Conservation (phyloP, 2,329 filamentous ascomycete genomes). For the Cercospora citrullina region DNA sequence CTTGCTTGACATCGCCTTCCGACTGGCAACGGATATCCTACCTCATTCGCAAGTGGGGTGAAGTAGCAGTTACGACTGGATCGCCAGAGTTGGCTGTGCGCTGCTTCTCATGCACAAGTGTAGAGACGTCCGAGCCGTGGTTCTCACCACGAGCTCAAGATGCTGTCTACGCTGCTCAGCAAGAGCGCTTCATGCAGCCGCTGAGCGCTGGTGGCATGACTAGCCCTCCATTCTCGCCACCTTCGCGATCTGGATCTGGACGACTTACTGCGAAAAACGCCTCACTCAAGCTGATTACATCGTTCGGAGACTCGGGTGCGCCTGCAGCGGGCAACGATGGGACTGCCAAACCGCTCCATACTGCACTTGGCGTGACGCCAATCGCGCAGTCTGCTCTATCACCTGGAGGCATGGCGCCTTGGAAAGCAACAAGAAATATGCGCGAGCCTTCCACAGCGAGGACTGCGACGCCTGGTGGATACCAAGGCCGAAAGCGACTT, state of each 20-base stretch:
- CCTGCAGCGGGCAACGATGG: constrained; percentile 49
- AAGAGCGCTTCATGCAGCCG: constrained; percentile 40
- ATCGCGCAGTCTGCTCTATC: constrained; percentile 70
- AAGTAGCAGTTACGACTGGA: constrained; percentile 81
- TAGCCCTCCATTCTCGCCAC: constrained; percentile 73
- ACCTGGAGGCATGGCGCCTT: constrained; percentile 57
- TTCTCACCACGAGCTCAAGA: constrained; percentile 74
- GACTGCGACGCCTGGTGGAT: constrained; percentile 61
- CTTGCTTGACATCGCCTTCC: constrained; percentile 75
- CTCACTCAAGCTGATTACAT: constrained; percentile 86
- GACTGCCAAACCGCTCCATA: constrained; percentile 12
- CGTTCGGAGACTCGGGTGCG: constrained; percentile 66
- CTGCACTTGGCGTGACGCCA: constrained; percentile 67
- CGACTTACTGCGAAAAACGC: constrained; percentile 72
- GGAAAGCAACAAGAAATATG: constrained; percentile 40
- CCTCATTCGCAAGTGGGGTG: constrained; percentile 91
- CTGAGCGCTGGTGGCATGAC: constrained; percentile 56
- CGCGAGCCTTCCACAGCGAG: constrained; percentile 52
- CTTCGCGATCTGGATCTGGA: constrained; percentile 54
- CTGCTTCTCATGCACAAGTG: constrained; percentile 87
- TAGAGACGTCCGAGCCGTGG: constrained; percentile 84
- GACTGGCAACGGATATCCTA: constrained; percentile 92
- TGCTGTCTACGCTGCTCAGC: constrained; percentile 58
- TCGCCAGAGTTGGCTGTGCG: constrained; percentile 88
- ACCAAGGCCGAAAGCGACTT: constrained; percentile 60